These are phyloP conservation scores for Ascochyta fabae DNA, from an alignment of 2,329 filamentous ascomycete genomes.

Conservation along the genomic window DNA sequence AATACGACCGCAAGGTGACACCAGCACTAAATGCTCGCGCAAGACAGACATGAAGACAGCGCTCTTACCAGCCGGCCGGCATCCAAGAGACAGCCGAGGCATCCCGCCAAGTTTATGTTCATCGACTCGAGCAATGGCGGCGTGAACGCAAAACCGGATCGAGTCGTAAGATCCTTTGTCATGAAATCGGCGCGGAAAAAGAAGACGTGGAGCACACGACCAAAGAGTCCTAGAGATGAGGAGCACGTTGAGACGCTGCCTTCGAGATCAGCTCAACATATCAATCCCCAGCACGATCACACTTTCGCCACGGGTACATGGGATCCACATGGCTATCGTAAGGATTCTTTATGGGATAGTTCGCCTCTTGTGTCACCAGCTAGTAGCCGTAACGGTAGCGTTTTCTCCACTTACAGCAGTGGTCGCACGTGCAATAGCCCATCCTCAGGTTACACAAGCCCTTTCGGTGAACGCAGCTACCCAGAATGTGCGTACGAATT, in stretches of 20 bases:
- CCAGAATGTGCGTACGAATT: constrained; percentile 21
- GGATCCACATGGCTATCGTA: not conserved
- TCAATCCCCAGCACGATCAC: not conserved
- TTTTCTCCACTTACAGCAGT: constrained; percentile 18
- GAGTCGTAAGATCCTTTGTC: constrained; percentile 44
- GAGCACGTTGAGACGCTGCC: not conserved
- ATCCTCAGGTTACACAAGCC: constrained; percentile 21
- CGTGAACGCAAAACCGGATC: constrained; percentile 40
- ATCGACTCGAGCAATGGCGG: constrained; percentile 42
- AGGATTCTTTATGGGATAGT: constrained; percentile 15
- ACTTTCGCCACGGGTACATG: not conserved
- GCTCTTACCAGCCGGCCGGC: not conserved
- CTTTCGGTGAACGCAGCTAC: constrained; percentile 22
- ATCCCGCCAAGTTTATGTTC: constrained; percentile 42
- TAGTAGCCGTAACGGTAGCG: constrained; percentile 25
- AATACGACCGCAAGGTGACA: constrained; percentile 5
- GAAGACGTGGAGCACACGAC: constrained; percentile 43
- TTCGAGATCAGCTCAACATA: not conserved
- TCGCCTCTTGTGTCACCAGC: constrained; percentile 22
- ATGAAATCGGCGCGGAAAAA: constrained; percentile 44
- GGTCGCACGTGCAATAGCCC: constrained; percentile 23
- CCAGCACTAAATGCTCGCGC: constrained; percentile 20
- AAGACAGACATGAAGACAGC: constrained; percentile 9
- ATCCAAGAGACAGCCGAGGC: constrained; percentile 20
- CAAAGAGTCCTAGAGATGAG: constrained; percentile 29